Evolutionary conservation across 805 yeast species (phyloP).

Genomic region (Metschnikowia colocasiae): DNA sequence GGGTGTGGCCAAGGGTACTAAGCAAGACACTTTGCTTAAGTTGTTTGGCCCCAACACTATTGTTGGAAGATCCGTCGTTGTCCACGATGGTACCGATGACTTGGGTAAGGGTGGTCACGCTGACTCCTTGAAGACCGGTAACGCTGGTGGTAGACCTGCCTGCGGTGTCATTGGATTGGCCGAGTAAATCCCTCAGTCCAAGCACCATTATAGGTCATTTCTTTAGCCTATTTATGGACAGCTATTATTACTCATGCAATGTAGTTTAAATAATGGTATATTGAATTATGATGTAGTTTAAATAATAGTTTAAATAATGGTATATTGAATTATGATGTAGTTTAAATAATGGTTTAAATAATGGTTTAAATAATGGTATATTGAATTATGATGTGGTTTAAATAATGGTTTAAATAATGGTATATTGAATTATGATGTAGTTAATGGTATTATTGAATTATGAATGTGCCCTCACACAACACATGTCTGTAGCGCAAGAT

Average conservation of each 20-base stretch:
- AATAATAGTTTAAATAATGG: no score
- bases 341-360: no score
- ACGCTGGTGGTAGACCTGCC: constrained; percentile 97
- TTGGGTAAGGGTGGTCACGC: constrained; percentile 91
- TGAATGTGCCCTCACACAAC: constrained; percentile 11
- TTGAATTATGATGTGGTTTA: no score
- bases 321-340: no score
- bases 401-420: no score
- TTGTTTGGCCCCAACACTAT: constrained; percentile 84
- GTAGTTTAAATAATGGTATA: background rate
- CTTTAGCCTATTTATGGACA: background rate
- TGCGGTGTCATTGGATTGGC: constrained; percentile 94
- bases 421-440: no score
- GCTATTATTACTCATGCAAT: background rate
- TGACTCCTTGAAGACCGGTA: constrained; percentile 92
- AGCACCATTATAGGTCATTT: background rate
- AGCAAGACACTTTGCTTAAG: constrained; percentile 72
- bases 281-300: no score
- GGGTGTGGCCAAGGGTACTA: constrained; percentile 90
- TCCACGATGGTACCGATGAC: constrained; percentile 90
- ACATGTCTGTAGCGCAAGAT: constrained; percentile 5
- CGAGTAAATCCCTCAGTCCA: constrained; percentile 21
- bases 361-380: no score
- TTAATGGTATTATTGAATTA: background rate
- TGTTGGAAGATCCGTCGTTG: constrained; percentile 92